These are phyloP conservation scores for Coemansia pectinata DNA, from an alignment of 192 early-diverging fungal genomes.

Conservation along the genomic window DNA sequence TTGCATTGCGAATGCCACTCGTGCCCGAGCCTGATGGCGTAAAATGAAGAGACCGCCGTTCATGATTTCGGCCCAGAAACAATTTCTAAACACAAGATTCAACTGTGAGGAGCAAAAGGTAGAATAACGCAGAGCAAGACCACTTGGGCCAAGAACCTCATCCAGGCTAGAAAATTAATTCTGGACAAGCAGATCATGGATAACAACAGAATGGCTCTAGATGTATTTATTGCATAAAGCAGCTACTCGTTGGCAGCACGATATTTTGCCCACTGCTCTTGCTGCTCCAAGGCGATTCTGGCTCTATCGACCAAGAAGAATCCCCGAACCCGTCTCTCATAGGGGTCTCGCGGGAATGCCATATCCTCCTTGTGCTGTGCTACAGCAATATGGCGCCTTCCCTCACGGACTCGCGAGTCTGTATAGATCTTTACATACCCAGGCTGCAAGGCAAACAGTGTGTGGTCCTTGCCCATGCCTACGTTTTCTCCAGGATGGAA, in stretches of 20 bases:
- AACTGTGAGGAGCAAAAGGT: not conserved
- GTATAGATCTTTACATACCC: conserved; percentile 78
- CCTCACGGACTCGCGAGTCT: conserved; percentile 61
- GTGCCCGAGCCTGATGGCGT: conserved; percentile 1
- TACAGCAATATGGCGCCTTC: conserved; percentile 68
- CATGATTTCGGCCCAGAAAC: not conserved
- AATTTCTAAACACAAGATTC: not conserved
- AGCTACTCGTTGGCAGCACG: conserved; percentile 20
- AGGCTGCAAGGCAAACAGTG: conserved; percentile 67
- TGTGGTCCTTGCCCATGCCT: conserved; percentile 78
- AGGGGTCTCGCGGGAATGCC: conserved; percentile 60
- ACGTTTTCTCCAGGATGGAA: conserved; percentile 82
- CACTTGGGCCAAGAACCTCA: not conserved
- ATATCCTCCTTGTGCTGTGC: conserved; percentile 61
- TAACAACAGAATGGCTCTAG: not conserved
- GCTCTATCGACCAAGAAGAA: conserved; percentile 66
- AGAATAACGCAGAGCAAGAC: not conserved
- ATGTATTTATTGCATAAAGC: not conserved
- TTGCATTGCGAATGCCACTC: not conserved
- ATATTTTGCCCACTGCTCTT: conserved; percentile 39
- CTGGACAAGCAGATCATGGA: not conserved
- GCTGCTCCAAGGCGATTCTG: conserved; percentile 24
- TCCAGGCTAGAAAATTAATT: too few species aligned
- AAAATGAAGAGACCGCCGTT: conserved; percentile 3
- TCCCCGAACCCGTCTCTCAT: conserved; percentile 66